A percentile compares a stretch with the other conserved stretches of the same genome.
phyloP scores from a whole-genome alignment of 768 basidiomycete species.

The Clitopilus passeckerianus region DNA sequence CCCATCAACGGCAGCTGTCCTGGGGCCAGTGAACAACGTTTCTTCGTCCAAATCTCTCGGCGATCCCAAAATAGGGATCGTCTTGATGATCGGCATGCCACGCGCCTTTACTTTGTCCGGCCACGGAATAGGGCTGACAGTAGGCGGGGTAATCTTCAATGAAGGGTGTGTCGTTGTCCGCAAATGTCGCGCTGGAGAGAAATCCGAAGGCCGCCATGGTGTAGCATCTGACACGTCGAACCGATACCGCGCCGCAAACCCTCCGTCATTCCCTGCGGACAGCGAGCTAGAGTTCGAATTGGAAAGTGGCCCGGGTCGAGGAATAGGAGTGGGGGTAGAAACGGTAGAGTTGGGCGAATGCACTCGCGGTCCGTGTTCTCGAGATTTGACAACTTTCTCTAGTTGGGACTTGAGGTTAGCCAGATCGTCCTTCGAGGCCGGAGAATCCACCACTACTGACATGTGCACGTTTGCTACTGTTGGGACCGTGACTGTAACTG shows the following conservation, averaged over 20 bases:
- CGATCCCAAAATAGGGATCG: constrained; percentile 34
- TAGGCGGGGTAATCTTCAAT: constrained; percentile 19
- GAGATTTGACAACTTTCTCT: constrained; percentile 51
- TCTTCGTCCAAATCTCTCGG: constrained; percentile 42
- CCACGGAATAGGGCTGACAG: constrained; percentile 33
- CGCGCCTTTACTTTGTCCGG: constrained; percentile 17
- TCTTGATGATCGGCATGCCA: neutral
- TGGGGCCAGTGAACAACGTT: constrained; percentile 15
- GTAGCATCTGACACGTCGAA: constrained; percentile 3
- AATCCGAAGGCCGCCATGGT: constrained; percentile 34
- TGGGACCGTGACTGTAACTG: neutral
- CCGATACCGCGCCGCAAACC: neutral
- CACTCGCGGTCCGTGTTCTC: constrained; percentile 11
- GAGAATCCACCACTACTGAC: constrained; percentile 21
- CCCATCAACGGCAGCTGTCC: neutral
- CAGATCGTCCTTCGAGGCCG: constrained; percentile 36
- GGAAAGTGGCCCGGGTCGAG: neutral
- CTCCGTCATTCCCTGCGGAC: neutral
- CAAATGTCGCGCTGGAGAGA: constrained; percentile 18
- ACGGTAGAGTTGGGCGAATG: constrained; percentile 13
- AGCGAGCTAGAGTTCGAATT: neutral
- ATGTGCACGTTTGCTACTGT: neutral
- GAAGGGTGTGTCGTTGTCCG: constrained; percentile 49
- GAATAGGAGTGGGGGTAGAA: constrained; percentile 13
- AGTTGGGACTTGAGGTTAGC: constrained; percentile 62